Evolutionary conservation across 2,329 filamentous ascomycete genomes (phyloP), one percentile per base, ranked within the genome.

Genomic region (Paramyrothecium roridum): DNA sequence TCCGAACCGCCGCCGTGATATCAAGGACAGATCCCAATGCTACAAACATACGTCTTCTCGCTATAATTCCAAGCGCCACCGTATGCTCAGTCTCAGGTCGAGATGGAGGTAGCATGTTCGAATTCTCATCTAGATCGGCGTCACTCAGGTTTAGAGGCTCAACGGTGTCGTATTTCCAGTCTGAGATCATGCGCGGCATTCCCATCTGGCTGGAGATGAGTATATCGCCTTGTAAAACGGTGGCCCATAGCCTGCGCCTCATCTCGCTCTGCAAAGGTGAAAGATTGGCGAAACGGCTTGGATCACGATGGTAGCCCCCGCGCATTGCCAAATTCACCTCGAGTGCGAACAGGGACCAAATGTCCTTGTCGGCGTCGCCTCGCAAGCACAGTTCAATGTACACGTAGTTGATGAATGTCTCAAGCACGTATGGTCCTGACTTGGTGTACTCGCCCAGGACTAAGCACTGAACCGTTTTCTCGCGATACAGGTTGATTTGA

Each of bases 291-390:
- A 78, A 79, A 49, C 76, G 70, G 6, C 64, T 70, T 0, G 75
- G 68, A 55, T 80, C 78, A 53, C 75, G 62, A 56, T 81, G 78
- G 53, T 77, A 76, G 0, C 72, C 74, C 72, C 73, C 74, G 6
- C 68, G 69, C 57, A 76, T 62, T 33, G 68, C 67, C 1, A 76
- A 51, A 8, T 71, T 69, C 0, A 76, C 67, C 0, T 66, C 64
- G 0, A 66, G 65, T 2, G 65, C 73, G 13, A 70, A 53, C 0
- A 76, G 56, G 3, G 73, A 58, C 70, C 71, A 76, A 6, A 70
- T 52, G 1, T 68, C 71, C 0, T 67, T 64, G 26, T 70, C 64
- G 0, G 69, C 63, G 22, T 76, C 73, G 1, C 56, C 61, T 10
- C 61, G 57, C 1, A 63, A 54, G 33, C 65, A 60, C 3, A 69